These are phyloP conservation scores for Coemansia sp. DNA, from an alignment of 192 early-diverging fungal species.

Conservation along the genomic window DNA sequence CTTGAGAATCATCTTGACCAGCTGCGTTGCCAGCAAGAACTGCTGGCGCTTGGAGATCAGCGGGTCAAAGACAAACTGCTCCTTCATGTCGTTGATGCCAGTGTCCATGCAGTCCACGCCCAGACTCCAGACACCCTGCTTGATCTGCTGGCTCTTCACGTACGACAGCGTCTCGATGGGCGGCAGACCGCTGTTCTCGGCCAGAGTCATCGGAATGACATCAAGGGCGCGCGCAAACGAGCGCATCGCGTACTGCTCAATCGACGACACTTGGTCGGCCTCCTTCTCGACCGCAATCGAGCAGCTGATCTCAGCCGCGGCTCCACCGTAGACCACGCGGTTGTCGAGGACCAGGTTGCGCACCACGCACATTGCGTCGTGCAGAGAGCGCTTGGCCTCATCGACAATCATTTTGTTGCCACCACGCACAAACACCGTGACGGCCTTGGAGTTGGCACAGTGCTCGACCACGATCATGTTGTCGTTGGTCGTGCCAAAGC, in stretches of 20 bases:
- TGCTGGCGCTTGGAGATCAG: conserved; percentile 99
- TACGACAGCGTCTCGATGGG: conserved; percentile 97
- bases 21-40: conserved; percentile 95
- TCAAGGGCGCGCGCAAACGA: conserved; percentile 97
- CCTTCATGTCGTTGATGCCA: conserved; percentile 96
- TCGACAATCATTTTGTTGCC: conserved; percentile 99
- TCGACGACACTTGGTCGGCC: conserved; percentile 85
- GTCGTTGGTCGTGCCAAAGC: conserved; percentile 98
- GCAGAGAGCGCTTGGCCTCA: conserved; percentile 96
- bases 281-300: conserved; percentile 92
- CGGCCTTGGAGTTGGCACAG: conserved; percentile 98
- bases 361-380: conserved; percentile 99
- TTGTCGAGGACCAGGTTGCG: conserved; percentile 96
- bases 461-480: conserved; percentile 99
- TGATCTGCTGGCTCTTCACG: conserved; percentile 92
- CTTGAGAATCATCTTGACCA: conserved; percentile 99
- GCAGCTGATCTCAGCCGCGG: conserved; percentile 96
- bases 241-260: conserved; percentile 99
- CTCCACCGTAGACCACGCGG: conserved; percentile 99
- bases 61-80: conserved; percentile 98
- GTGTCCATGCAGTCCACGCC: conserved; percentile 96
- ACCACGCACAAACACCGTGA: conserved; percentile 96
- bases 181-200: conserved; percentile 96
- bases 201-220: conserved; percentile 88
- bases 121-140: conserved; percentile 82